Base-by-base conservation (phyloP, 176 grass and related monocot genomes). In the Puccinellia tenuiflora region DNA sequence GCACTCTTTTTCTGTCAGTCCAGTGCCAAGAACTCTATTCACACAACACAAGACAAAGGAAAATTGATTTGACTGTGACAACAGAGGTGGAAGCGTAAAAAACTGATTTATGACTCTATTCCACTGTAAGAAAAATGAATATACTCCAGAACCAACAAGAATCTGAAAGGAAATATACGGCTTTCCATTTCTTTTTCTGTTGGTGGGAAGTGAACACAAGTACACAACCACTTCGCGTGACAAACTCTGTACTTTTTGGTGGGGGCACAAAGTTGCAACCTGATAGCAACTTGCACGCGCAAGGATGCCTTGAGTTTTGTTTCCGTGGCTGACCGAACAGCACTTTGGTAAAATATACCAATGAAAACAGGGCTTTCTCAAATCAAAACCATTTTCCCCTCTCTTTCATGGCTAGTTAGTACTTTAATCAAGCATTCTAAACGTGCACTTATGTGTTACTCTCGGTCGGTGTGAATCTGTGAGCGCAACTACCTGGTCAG, bases 261-360 rank as follows among this genome's bases (percentile, higher is more conserved):
- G 69, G 76, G 55, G 61, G 83, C 31, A 7, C 50, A 85, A 89
- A 89, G 70, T 69, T 69, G 48, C 59, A 42, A 12, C 31, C 21
- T 77, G 83, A 85, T 38, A 78, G 38, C 87, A 85, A 81, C 62
- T 18, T 50, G 30, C 29, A 85, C 51, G 16, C 17, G 17, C 9
- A 40, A 18, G 40, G 51, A 7, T 40, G 33, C 83, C 78, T 52
- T 14, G 9, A 85, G 52, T 50, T 39, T 14, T 0, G 3, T 25
- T 69, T 69, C 9, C 9, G 15, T 61, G 87, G 70, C 22, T 52
- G 39, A 60, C 22, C 4, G 4, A 57, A 20, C 18, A 42, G 37
- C 53, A 43, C 26, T 16, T 60, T 70, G 5, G 26, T 28, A 83
- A 40, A 64, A 21, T 48, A 46, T 17, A 12, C 25, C 66, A 57